Evolutionary conservation across 2,329 filamentous ascomycete genomes (phyloP).

Genomic region (Xylaria digitata): DNA sequence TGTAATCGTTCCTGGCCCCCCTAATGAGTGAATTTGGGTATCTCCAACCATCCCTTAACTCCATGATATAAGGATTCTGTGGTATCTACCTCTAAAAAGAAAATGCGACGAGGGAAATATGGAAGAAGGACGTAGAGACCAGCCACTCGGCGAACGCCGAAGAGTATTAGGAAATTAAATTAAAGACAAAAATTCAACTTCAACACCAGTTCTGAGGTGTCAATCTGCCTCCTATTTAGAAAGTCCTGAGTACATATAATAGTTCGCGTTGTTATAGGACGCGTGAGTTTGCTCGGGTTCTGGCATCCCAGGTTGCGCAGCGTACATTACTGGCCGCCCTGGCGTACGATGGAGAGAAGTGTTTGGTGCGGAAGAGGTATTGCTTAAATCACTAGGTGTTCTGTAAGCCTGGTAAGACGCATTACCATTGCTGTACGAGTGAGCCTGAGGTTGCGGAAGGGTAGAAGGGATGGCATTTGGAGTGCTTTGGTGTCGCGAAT

Average conservation of each 20-base stretch:
- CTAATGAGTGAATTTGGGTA: conserved; percentile 25
- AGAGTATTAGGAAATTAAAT: no score
- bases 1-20: conserved; percentile 14
- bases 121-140: not conserved
- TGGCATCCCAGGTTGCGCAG: not conserved
- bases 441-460: conserved; percentile 7
- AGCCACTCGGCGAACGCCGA: no score
- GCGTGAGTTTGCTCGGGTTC: not conserved
- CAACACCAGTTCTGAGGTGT: no score
- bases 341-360: no score
- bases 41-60: conserved; percentile 13
- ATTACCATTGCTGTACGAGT: conserved; percentile 34
- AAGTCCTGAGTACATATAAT: no score
- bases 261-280: not conserved
- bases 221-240: no score
- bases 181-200: no score
- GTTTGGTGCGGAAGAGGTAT: no score
- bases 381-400: not conserved
- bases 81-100: not conserved
- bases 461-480: conserved; percentile 38
- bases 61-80: not conserved
- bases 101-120: not conserved
- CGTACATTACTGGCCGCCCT: not conserved
- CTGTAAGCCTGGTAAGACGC: conserved; percentile 18
- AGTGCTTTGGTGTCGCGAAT: conserved; percentile 50